phyloP scores from a whole-genome alignment of 345 rosid genomes.

The Eucalyptus brandiana region DNA sequence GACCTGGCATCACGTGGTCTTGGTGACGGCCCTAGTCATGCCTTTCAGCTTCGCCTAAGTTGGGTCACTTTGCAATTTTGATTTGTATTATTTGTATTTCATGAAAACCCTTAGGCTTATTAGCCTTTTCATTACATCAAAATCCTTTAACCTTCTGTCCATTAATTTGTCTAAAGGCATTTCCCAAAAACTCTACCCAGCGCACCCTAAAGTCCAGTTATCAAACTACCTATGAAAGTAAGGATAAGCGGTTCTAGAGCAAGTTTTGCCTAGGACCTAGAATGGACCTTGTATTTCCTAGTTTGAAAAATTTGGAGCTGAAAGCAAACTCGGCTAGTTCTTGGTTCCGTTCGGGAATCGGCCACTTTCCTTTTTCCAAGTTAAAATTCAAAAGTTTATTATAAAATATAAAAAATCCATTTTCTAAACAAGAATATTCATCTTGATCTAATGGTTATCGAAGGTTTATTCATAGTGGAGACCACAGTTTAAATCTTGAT shows the following conservation, averaged over 20 bases:
- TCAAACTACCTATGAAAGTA: neutral
- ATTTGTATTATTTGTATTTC: neutral
- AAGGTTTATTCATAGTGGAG: neutral
- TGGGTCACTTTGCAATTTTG: neutral
- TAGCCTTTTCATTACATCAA: neutral
- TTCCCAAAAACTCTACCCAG: neutral
- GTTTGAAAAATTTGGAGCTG: neutral
- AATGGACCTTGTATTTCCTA: neutral
- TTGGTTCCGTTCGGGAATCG: neutral
- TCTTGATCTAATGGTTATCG: neutral
- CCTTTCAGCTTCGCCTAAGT: neutral
- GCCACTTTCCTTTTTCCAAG: neutral
- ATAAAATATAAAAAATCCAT: neutral
- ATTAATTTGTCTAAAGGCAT: neutral
- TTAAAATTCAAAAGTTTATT: neutral
- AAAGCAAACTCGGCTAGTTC: neutral
- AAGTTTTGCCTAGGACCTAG: too few relatives aligned
- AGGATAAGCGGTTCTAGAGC: neutral
- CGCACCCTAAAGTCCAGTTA: neutral
- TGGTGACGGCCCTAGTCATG: neutral
- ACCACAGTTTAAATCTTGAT: neutral
- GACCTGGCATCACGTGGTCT: neutral
- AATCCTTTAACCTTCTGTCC: neutral
- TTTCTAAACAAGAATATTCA: neutral
- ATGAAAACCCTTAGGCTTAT: neutral